Evolutionary conservation across 768 basidiomycete genomes (phyloP).

Genomic region (Tulasnella sp.): DNA sequence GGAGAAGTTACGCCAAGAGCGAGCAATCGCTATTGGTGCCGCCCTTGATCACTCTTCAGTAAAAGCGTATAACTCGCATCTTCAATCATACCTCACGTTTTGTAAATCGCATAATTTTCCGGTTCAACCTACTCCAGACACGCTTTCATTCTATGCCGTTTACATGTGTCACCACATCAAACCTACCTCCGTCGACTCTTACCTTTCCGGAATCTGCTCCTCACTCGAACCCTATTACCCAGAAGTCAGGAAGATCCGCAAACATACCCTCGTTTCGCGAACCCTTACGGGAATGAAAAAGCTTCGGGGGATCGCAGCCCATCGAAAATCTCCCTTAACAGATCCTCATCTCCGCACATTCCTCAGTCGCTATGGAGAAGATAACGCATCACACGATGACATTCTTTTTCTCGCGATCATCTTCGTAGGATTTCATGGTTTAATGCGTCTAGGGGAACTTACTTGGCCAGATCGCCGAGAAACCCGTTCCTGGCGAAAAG

Average conservation of each 20-base stretch:
- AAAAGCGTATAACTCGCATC: conserved; percentile 33
- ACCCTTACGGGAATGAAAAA: conserved; percentile 26
- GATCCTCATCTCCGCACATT: background rate
- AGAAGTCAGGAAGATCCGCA: background rate
- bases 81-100: conserved; percentile 30
- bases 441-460: conserved; percentile 39
- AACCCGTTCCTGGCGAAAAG: conserved; percentile 27
- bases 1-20: conserved; percentile 39
- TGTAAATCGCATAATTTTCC: conserved; percentile 27
- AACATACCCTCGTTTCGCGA: conserved; percentile 2
- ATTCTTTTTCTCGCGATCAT: conserved; percentile 37
- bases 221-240: conserved; percentile 24
- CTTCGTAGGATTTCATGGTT: conserved; percentile 34
- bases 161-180: conserved; percentile 26
- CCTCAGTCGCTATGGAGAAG: background rate
- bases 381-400: conserved; percentile 33
- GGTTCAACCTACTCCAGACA: conserved; percentile 27
- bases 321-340: background rate
- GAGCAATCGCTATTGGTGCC: conserved; percentile 39
- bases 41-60: conserved; percentile 36
- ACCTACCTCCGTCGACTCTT: conserved; percentile 18
- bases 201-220: conserved; percentile 27
- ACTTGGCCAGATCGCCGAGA: conserved; percentile 31
- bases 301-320: background rate
- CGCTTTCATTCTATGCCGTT: conserved; percentile 26